Base-by-base conservation (phyloP, 495 filamentous ascomycete genomes). In the Hyaloscypha finlandica region DNA sequence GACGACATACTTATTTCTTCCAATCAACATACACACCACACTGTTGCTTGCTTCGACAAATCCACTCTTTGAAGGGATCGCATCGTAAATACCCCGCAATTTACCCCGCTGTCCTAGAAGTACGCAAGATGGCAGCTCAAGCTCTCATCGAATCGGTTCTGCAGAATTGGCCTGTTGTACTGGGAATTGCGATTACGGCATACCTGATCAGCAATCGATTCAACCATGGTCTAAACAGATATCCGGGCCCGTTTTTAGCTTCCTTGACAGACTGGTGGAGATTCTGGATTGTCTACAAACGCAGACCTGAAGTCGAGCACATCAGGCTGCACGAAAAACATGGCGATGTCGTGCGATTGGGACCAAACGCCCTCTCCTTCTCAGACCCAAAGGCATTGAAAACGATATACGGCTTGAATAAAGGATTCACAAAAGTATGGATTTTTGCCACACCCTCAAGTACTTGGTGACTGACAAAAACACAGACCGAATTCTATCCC, bases 331-430 rank as follows among this genome's bases (percentile, higher is more conserved):
- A 94, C 73, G 81, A 80, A 16, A 85, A 91, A 75, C 83, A 93
- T 14, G 88, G 86, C 0, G 74, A 77, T 2, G 71, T 83, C 1
- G 86, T 90, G 31, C 81, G 86, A 2, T 74, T 88, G 12, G 86
- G 86, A 0, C 86, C 86, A 1, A 80, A 83, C 39, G 77, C 79
- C 33, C 74, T 89, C 11, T 87, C 82, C 59, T 78, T 88, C 64
- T 81, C 84, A 1, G 83, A 83, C 14, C 71, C 84, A 1, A 77
- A 81, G 22, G 86, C 83, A 0, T 76, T 92, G 56, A 91, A 89
- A 73, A 80, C 81, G 8, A 94, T 95, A 32, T 95, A 94, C 72
- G 89, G 92, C 2, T 79, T 93, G 64, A 92, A 92, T 72, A 93
- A 92, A 75, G 90, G 90, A n/a, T 92, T 92, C 73, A 80, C 78